Evolutionary conservation across 2,329 filamentous ascomycete species (phyloP), one percentile per base, ranked within the genome.

Genomic region (Pestalotiopsis sp.): DNA sequence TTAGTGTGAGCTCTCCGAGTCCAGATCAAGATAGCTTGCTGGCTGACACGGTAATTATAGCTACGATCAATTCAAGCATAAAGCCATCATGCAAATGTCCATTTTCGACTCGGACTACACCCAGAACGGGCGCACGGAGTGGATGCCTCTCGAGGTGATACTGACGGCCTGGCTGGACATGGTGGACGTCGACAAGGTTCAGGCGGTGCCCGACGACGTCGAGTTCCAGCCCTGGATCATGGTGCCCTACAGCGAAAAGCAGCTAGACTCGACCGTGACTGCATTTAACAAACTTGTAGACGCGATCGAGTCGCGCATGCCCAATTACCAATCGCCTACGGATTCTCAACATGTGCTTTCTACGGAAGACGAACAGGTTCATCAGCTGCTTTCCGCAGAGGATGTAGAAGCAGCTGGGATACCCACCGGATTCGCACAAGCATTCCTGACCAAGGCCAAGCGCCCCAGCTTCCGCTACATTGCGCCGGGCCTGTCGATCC

Each of bases 231-330:
- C 62, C 23, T 65, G 62, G 41, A 31, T 65, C 17, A 25, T 65
- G n/a, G 38, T 49, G 17, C 62, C 62, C 2, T 65, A 65, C 11
- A 65, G 38, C 62, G 4, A 49, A 23, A 36, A 49, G 23, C 62
- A 65, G n/a, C 41, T 65, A 1, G 13, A 27, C 4, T n/a, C n/a
- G 14, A 65, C 62, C 23, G 5, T 63, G 0, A n/a, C 38, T 4
- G 60, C 60, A 6, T 63, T 63, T 13, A 2, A 63, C 36, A 6
- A 27, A 17, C 31, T 63, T 9, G 60, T 36, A 4, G 20, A 38
- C 17, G 60, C 60, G 13, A 63, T 63, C 31, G 60, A 63, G n/a
- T 63, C 60, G 11, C 60, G 60, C 14, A 63, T 63, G 60, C 60
- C 60, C 38, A 23, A 63, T 17, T 40, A 31, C 13, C 31, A 45